Evolutionary conservation across 352 stramenopile genomes (phyloP).

Genomic region (Peronospora tabacina): DNA sequence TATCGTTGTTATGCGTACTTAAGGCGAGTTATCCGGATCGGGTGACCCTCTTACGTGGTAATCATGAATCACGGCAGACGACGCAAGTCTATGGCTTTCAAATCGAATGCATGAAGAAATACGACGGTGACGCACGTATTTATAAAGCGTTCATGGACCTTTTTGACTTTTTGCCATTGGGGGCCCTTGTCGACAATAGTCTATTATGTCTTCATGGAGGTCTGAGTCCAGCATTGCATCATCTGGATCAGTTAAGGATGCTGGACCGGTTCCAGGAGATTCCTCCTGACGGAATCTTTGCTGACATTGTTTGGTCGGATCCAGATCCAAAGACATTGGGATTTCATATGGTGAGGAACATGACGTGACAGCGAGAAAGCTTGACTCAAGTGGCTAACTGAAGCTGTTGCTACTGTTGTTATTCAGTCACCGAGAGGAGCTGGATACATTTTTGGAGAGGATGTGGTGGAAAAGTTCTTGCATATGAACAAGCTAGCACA

Average conservation of each 20-base stretch:
- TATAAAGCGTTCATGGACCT: conserved; percentile 78
- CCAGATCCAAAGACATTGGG: conserved; percentile 74
- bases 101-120: conserved; percentile 82
- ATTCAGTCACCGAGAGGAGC: conserved; percentile 61
- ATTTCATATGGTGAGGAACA: conserved; percentile 59
- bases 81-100: conserved; percentile 81
- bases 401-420: not conserved
- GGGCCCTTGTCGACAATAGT: conserved; percentile 71
- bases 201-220: conserved; percentile 64
- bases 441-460: conserved; percentile 83
- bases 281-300: conserved; percentile 64
- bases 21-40: conserved; percentile 87
- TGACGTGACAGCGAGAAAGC: conserved; percentile 30
- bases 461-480: conserved; percentile 80
- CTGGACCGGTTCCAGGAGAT: conserved; percentile 80
- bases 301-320: conserved; percentile 82
- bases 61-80: conserved; percentile 90
- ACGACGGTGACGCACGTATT: conserved; percentile 59
- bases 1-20: conserved; percentile 87
- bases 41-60: conserved; percentile 91
- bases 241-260: conserved; percentile 90
- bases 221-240: conserved; percentile 58
- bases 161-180: conserved; percentile 68
- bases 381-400: conserved; percentile 37
- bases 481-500: conserved; percentile 72